phyloP scores from a whole-genome alignment of 371 early-diverging fungal genomes.

The Mortierella sp. region DNA sequence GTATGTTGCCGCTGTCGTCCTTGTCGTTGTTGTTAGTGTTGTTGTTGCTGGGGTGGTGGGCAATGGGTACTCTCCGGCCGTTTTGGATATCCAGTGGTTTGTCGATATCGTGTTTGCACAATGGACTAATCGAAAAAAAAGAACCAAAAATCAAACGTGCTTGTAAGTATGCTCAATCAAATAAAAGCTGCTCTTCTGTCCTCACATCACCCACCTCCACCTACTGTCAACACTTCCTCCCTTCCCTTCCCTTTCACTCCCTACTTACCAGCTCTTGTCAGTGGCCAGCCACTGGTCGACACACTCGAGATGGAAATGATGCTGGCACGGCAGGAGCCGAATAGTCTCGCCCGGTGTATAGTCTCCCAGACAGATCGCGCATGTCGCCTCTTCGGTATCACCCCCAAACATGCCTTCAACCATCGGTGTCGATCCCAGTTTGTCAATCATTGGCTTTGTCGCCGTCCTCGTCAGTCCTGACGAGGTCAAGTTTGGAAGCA shows the following conservation, averaged over 20 bases:
- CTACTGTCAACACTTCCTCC: no score
- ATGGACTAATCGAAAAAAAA: constrained; percentile 21
- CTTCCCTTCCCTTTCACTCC: not conserved
- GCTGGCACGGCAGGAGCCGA: constrained; percentile 78
- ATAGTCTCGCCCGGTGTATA: constrained; percentile 74
- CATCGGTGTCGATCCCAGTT: constrained; percentile 36
- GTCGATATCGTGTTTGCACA: constrained; percentile 57
- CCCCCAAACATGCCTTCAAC: constrained; percentile 52
- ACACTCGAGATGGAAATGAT: constrained; percentile 87
- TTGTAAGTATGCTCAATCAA: no score
- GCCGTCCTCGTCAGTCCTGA: constrained; percentile 47
- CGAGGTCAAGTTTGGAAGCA: constrained; percentile 23
- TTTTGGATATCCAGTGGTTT: constrained; percentile 28
- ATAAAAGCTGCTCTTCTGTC: no score
- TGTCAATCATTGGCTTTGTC: constrained; percentile 54
- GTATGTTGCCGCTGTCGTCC: not conserved
- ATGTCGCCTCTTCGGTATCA: constrained; percentile 50
- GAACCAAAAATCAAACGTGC: not conserved
- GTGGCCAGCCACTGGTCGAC: constrained; percentile 80
- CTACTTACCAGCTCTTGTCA: constrained; percentile 51
- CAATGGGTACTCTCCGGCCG: not conserved
- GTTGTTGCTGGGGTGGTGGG: not conserved
- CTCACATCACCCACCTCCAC: not conserved
- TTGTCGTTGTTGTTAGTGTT: not conserved
- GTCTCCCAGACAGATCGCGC: constrained; percentile 76